Conservation (phyloP, 2,329 filamentous ascomycete genomes). For the Colletotrichum tropicicola region DNA sequence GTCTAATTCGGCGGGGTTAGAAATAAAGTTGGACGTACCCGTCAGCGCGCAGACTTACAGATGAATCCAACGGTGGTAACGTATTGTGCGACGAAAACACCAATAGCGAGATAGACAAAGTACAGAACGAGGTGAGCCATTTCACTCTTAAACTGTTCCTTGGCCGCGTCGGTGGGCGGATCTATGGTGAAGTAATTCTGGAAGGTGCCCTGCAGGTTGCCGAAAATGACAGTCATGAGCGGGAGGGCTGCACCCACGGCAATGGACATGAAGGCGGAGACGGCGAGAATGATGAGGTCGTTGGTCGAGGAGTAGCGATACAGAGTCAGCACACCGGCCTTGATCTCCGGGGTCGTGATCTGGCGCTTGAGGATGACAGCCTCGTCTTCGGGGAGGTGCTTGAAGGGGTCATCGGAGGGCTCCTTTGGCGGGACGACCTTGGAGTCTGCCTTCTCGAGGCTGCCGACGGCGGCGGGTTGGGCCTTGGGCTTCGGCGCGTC, state of each 20-base stretch:
- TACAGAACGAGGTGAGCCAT: conserved; percentile 77
- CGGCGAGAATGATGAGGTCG: conserved; percentile 70
- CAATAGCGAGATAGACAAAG: conserved; percentile 86
- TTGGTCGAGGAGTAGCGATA: conserved; percentile 75
- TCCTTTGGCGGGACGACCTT: conserved; percentile 46
- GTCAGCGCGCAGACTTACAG: conserved; percentile 48
- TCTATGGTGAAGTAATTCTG: conserved; percentile 62
- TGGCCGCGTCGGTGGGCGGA: conserved; percentile 46
- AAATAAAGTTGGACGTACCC: not conserved
- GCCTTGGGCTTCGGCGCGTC: conserved; percentile 26
- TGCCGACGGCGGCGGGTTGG: conserved; percentile 32
- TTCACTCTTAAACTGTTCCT: conserved; percentile 65
- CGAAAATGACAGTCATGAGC: conserved; percentile 85
- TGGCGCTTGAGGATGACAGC: conserved; percentile 74
- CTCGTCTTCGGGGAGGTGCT: conserved; percentile 72
- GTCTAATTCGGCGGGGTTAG: conserved; percentile 42
- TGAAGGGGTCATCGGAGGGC: conserved; percentile 62
- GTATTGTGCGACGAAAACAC: conserved; percentile 81
- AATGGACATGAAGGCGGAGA: conserved; percentile 73
- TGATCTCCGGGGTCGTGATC: conserved; percentile 70
- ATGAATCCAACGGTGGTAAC: conserved; percentile 89
- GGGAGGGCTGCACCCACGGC: conserved; percentile 79
- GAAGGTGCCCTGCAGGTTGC: conserved; percentile 78
- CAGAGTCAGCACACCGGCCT: conserved; percentile 70
- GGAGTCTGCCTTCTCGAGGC: conserved; percentile 54